phyloP scores from a whole-genome alignment of 1,284 basidiomycete genomes.

The Limonomyces culmigenus region DNA sequence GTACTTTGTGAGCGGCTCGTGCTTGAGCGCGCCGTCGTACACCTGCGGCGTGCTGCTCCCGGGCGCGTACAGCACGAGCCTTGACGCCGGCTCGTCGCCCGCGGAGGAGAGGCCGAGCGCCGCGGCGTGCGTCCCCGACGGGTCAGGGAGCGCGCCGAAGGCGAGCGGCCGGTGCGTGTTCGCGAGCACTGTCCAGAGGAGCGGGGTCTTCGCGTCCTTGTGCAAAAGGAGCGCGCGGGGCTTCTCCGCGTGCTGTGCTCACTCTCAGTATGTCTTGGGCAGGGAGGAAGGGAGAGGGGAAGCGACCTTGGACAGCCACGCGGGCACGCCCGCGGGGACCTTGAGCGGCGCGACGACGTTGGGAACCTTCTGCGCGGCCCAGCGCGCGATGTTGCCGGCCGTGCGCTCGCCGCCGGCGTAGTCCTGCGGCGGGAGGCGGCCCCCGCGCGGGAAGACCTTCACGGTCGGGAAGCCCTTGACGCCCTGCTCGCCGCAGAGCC shows the following conservation, averaged over 20 bases:
- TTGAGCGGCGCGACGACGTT: conserved; percentile 48
- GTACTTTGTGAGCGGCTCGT: not conserved
- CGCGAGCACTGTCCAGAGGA: conserved; percentile 68
- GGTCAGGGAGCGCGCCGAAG: not conserved
- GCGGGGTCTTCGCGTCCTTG: conserved; percentile 61
- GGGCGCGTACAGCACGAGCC: not conserved
- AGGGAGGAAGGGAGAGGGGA: not conserved
- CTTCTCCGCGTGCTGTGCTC: conserved; percentile 27
- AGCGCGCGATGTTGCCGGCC: conserved; percentile 61
- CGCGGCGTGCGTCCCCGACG: not conserved
- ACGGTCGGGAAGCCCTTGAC: conserved; percentile 89
- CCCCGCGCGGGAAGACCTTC: conserved; percentile 71
- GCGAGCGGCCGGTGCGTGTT: not conserved
- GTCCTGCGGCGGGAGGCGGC: conserved; percentile 41
- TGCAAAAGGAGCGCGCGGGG: conserved; percentile 62
- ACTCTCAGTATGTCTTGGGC: not conserved
- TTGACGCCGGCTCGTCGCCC: not conserved
- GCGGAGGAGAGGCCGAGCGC: not conserved
- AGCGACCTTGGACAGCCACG: conserved; percentile 47
- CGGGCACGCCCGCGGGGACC: conserved; percentile 34
- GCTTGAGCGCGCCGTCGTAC: not conserved
- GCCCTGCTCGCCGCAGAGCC: conserved; percentile 69
- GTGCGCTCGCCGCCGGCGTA: conserved; percentile 63
- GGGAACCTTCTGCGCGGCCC: conserved; percentile 61
- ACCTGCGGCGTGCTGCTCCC: not conserved